Evolutionary conservation across 163 green algal species (phyloP).

Genomic region (Chlorella variabilis): DNA sequence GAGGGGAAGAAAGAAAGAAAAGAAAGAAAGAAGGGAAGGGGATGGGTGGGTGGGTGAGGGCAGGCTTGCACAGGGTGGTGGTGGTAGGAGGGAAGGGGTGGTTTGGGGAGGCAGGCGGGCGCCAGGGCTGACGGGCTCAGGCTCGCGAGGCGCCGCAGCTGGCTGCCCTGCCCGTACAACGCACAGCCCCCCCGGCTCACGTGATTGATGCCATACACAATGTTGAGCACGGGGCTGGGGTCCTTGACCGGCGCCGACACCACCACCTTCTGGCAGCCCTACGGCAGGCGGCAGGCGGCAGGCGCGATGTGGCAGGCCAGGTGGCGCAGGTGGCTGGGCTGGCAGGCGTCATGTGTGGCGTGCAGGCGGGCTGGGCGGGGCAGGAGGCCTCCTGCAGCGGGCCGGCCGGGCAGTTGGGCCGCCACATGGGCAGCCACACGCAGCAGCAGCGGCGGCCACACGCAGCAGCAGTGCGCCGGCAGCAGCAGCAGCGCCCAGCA

Average conservation of each 20-base stretch:
- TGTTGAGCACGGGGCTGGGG: conserved; percentile 74
- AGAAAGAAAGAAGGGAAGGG: not conserved
- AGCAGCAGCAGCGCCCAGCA: not conserved
- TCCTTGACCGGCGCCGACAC: conserved; percentile 88
- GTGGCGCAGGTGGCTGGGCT: too few relatives aligned
- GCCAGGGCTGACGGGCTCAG: too few relatives aligned
- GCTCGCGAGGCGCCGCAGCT: not conserved
- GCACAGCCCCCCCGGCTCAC: conserved; percentile 36
- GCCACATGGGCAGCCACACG: too few relatives aligned
- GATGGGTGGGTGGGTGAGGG: too few relatives aligned
- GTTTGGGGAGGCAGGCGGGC: not conserved
- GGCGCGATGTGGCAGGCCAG: not conserved
- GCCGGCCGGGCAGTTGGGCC: too few relatives aligned
- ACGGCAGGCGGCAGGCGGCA: not conserved
- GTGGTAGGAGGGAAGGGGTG: not conserved
- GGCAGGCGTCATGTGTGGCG: too few relatives aligned
- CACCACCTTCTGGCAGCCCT: conserved; percentile 73
- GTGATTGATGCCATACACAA: conserved; percentile 84
- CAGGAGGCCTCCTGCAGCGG: too few relatives aligned
- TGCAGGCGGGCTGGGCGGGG: too few relatives aligned
- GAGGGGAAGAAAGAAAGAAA: not conserved
- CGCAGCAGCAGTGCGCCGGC: too few relatives aligned
- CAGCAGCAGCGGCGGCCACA: too few relatives aligned
- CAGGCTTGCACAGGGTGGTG: not conserved
- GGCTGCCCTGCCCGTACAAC: not conserved